Base-by-base conservation (phyloP, 192 early-diverging fungal genomes). In the Coemansia guatemalensis region DNA sequence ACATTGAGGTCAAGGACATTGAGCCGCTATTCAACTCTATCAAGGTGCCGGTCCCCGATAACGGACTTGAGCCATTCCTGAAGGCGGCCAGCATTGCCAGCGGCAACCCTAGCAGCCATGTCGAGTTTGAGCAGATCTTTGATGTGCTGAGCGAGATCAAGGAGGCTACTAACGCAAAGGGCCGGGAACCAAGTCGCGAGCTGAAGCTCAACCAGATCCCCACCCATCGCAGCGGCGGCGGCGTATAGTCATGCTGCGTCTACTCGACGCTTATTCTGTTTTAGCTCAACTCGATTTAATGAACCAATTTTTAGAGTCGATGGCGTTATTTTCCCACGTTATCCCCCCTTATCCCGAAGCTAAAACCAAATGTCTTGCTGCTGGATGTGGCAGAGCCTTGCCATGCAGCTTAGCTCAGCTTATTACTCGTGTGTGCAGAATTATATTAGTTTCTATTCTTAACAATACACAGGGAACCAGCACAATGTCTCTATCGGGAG, bases 111-210 rank as follows among this genome's bases (percentile, higher is more conserved):
- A 55, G 18, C 9, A 59, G 50, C 44, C 29, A 61, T 8, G 71
- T 84, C 21, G 82, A 81, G 66, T 74, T 81, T 70, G 82, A 84
- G 73, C 75, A 81, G 69, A 69, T 78, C 58, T 74, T 84, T 24
- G 69, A 73, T 48, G 64, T 75, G 25, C 51, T 83, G 50, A 64
- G 65, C 33, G 63, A 73, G 35, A 78, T 84, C 61, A 81, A 84
- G 64, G 78, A 81, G 53, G 63, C 64, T 8, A 55, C 71, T 30
- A 74, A 81, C 9, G 71, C 71, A 2, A 64, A 66, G 59, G 64
- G 61, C 22, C 71, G 67, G 24, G 41, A 48, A 29, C 70, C 68
- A 26, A 57, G 30, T 5, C 55, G 56, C 51, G 64, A 78, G 32
- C 63, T 69, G 41, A 71, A 62, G 23, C 67, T 78, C 30, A 81